Percentiles rank a stretch among this genome's conserved stretches.
Conservation (phyloP, 1,284 basidiomycete genomes). For the Ganoderma sp. region DNA sequence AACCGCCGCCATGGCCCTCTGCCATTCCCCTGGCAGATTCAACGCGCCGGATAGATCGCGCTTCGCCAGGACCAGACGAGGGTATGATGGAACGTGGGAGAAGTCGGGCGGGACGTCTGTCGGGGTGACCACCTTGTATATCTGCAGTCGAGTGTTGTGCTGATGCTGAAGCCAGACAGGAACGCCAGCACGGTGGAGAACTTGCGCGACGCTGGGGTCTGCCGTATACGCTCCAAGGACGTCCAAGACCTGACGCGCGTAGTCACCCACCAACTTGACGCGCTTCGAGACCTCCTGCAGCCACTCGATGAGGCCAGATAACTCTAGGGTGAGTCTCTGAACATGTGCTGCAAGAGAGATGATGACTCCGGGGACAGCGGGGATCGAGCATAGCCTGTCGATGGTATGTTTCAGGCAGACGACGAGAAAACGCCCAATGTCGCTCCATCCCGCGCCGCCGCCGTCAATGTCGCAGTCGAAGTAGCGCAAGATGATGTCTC, state of each 20-base stretch:
- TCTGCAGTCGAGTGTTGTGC: background rate
- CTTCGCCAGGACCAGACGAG: background rate
- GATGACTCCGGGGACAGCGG: background rate
- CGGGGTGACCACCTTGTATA: slow-evolving; percentile 7
- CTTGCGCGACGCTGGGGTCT: slow-evolving; percentile 6
- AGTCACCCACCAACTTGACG: background rate
- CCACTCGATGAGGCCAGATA: slow-evolving; percentile 1
- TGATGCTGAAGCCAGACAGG: slow-evolving; percentile 17
- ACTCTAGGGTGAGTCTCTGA: slow-evolving; percentile 11
- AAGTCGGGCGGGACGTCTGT: slow-evolving; percentile 3
- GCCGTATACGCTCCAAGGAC: background rate
- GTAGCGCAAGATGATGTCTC: no score
- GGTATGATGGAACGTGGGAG: slow-evolving; percentile 7
- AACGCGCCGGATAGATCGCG: no score
- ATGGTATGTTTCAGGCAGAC: no score
- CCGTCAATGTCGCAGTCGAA: no score
- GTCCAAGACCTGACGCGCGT: background rate
- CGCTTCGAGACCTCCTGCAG: background rate
- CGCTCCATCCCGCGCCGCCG: no score
- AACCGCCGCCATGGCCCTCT: no score
- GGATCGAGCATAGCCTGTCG: no score
- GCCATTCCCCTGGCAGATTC: no score
- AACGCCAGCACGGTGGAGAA: slow-evolving; percentile 8
- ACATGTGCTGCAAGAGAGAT: slow-evolving; percentile 13
- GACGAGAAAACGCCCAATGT: no score